Evolutionary conservation across 176 grass and related monocot species (phyloP), one percentile per base, ranked within the genome.

Genomic region (Eragrostis nindensis): DNA sequence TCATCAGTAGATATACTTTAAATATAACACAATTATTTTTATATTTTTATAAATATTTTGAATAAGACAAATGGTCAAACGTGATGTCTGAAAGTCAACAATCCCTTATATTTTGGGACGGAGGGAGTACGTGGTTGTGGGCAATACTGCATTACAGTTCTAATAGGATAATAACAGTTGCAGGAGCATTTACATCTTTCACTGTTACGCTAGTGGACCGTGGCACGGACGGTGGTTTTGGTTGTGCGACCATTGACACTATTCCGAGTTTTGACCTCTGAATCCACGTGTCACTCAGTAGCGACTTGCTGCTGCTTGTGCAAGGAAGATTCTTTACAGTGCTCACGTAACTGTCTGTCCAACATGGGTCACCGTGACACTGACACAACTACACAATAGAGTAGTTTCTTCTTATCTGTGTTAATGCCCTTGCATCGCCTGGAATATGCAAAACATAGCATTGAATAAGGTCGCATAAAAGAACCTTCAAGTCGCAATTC

Each of bases 161-260:
- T 38, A n/a, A 22, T 40, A 14, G 32, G 39, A 59, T 22, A 50
- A 36, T 46, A 45, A 29, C 75, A 24, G 0, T 38, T 12, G 2
- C 5, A 21, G 3, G 0, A 27, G 9, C 30, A 64, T 71, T 85
- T 41, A 62, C 43, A 49, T 39, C 19, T 3, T 12, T 0, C 42
- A 49, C 19, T 47, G 64, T 60, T 69, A 41, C 42, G 30, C 60
- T 2, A 41, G 68, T 71, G 78, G 74, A 78, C 75, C 53, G 45
- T 48, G 14, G 71, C 18, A 70, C 26, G 29, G 13, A 22, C 14
- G 45, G 56, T 10, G n/a, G 55, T n/a, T 11, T 7, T 24, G 10
- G 55, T 22, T 57, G 2, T 57, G 32, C 32, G 4, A 57, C 54
- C 11, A 1, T 26, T 15, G 25, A n/a, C 18, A 17, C 1, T 21